Base-by-base conservation (phyloP, 139 green algal species). In the Micromonas pusilla region DNA sequence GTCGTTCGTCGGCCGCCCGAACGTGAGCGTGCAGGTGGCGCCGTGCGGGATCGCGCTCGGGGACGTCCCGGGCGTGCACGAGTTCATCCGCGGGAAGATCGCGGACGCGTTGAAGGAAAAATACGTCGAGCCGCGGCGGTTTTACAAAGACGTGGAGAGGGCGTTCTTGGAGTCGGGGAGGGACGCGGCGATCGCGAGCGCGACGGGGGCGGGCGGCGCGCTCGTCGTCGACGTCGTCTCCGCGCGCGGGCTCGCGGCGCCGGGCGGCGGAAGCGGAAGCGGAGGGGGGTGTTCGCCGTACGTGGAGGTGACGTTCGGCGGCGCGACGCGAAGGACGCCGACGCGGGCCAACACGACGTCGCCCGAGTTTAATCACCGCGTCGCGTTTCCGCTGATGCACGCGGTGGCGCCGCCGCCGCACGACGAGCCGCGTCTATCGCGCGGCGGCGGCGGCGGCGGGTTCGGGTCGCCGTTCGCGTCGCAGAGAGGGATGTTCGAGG, bases 1-100 rank as follows among this genome's bases (percentile, higher is more conserved):
- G 0, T 75, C 68, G 21, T 75, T 75, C 30, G n/a, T 28, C n/a
- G 25, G 13, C 36, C 20, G n/a, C 36, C 68, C 68, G 3, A 62
- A 60, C 19, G 25, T 75, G 0, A n/a, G 62, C 36, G 68, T 75
- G 5, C 36, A 34, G 19, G 37, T 75, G 19, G 16, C 9, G 4
- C 68, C 68, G 4, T 21, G 36, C 13, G 68, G 68, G 23, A 36
- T 75, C n/a, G 34, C 68, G 23, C 20, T 75, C 4, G 26, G 23
- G 3, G 68, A 75, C 30, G 21, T 75, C 32, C 68, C 68, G 19
- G 68, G 68, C 25, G n/a, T 75, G 36, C 37, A 75, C 37, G 68
- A 75, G 52, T 75, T 34, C 34, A 32, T 75, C 37, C 37, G 36
- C 23, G 37, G 37, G 1, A 34, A 63, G 20, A 62, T 75, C 36